Conservation (phyloP, 306 rosid genomes). For the Astragalus membranaceus region DNA sequence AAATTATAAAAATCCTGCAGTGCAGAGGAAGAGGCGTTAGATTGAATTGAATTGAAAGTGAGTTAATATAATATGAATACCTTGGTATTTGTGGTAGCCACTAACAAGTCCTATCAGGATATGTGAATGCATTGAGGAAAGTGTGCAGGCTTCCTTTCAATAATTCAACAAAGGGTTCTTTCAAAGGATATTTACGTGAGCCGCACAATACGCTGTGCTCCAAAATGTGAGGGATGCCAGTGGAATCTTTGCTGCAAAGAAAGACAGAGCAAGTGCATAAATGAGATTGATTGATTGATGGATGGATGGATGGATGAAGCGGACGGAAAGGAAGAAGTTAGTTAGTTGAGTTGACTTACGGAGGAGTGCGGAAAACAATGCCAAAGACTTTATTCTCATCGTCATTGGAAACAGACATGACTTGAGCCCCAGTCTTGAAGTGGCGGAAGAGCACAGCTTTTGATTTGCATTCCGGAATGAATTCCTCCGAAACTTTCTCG, state of each 20-base stretch:
- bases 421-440: too few relatives aligned
- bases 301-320: too few relatives aligned
- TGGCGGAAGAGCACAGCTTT: too few relatives aligned
- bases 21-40: conserved; percentile 19
- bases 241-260: conserved; percentile 71
- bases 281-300: too few relatives aligned
- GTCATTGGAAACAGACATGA: too few relatives aligned
- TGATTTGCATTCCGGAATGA: too few relatives aligned
- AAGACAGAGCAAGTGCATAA: too few relatives aligned
- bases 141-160: conserved; percentile 90
- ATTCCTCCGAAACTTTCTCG: too few relatives aligned
- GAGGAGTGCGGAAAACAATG: too few relatives aligned
- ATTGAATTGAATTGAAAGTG: background rate
- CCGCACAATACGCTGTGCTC: conserved; percentile 97
- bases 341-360: too few relatives aligned
- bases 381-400: too few relatives aligned
- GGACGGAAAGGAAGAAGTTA: too few relatives aligned
- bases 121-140: conserved; percentile 91
- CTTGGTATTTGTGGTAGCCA: conserved; percentile 91
- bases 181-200: conserved; percentile 88
- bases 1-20: conserved; percentile 86
- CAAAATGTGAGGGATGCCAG: conserved; percentile 96
- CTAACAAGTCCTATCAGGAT: conserved; percentile 98
- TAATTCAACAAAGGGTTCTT: conserved; percentile 92
- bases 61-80: conserved; percentile 20